Percentiles rank a stretch among this genome's conserved stretches.
Evolutionary conservation across 1,139 yeast species (phyloP).

Genomic region (Spathaspora sp.): DNA sequence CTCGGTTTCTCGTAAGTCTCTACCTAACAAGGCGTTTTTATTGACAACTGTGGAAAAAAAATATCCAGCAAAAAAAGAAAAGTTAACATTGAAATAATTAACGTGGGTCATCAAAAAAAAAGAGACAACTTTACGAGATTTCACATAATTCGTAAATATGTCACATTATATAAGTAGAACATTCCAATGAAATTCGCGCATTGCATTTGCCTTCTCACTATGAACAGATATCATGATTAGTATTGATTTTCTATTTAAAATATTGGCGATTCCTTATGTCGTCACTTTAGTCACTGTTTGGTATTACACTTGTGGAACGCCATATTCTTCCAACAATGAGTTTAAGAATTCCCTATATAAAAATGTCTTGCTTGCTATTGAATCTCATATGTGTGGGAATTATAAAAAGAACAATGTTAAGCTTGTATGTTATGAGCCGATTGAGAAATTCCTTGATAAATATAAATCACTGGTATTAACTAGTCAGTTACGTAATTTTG

Average conservation of each 20-base stretch:
- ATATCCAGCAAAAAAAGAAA: too few species aligned
- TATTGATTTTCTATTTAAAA: constrained; percentile 10
- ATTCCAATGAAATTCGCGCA: neutral
- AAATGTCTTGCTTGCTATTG: constrained; percentile 28
- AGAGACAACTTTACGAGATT: neutral
- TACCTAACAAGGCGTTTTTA: too few species aligned
- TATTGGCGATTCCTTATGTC: constrained; percentile 20
- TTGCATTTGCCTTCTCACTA: neutral
- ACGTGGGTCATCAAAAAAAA: neutral
- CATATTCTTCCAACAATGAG: constrained; percentile 30
- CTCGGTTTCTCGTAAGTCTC: too few species aligned
- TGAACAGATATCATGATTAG: constrained; percentile 9
- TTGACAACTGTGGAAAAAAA: too few species aligned
- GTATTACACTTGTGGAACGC: constrained; percentile 35
- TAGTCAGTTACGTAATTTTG: constrained; percentile 19
- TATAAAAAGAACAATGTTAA: constrained; percentile 15
- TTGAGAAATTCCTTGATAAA: constrained; percentile 10
- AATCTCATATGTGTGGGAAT: constrained; percentile 26
- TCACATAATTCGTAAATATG: too few species aligned
- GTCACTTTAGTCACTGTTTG: constrained; percentile 20
- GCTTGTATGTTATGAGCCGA: constrained; percentile 13
- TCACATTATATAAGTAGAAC: neutral
- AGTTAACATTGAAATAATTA: too few species aligned
- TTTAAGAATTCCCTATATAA: constrained; percentile 30
- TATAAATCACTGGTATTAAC: constrained; percentile 14